Percentiles rank a stretch among this genome's conserved stretches.
These are phyloP conservation scores for Vitis labrusca DNA, from an alignment of 164 flowering plant species.

Conservation along the genomic window DNA sequence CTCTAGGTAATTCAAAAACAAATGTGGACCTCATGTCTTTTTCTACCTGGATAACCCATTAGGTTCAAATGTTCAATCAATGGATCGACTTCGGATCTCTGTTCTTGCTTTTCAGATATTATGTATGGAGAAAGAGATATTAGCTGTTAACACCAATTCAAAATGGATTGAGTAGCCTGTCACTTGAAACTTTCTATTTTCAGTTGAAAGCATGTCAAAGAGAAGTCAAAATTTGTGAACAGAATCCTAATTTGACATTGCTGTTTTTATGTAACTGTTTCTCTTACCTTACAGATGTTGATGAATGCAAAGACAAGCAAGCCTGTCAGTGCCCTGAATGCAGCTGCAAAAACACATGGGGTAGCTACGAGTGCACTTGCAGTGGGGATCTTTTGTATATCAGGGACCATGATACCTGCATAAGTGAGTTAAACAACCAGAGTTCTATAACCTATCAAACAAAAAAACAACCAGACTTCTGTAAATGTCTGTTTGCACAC, in stretches of 20 bases:
- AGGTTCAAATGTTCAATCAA: not conserved
- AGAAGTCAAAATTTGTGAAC: not conserved
- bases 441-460: too few relatives aligned
- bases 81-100: not conserved
- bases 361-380: conserved; percentile 78
- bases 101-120: not conserved
- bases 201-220: not conserved
- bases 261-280: not conserved
- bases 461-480: too few relatives aligned
- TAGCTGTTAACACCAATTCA: not conserved
- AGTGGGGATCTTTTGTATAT: conserved; percentile 79
- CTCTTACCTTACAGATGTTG: conserved; percentile 51
- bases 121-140: not conserved
- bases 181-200: not conserved
- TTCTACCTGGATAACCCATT: not conserved
- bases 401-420: conserved; percentile 87
- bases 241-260: not conserved
- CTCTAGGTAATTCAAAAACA: not conserved
- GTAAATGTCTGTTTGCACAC: too few relatives aligned
- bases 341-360: conserved; percentile 87
- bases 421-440: conserved; percentile 51
- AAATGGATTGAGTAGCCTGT: not conserved
- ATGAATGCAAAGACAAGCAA: conserved; percentile 86
- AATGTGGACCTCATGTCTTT: not conserved
- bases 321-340: conserved; percentile 90